These are phyloP conservation scores for Fusarium dlaminii DNA, from an alignment of 2,329 filamentous ascomycete genomes.

Conservation along the genomic window DNA sequence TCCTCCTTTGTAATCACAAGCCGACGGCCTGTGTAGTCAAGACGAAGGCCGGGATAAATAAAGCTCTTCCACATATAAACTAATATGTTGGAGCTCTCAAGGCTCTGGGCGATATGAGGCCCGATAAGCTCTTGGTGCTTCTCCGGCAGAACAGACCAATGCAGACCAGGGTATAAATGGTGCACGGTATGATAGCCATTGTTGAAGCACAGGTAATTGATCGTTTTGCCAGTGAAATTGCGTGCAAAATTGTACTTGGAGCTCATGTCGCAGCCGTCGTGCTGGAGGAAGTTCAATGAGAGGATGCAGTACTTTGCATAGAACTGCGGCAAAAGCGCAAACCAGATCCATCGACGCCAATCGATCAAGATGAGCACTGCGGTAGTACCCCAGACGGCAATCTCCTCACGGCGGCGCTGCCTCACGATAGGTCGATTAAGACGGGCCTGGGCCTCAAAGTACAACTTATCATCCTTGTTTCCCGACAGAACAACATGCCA, in stretches of 20 bases:
- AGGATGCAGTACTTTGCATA: constrained; percentile 21
- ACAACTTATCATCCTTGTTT: constrained; percentile 16
- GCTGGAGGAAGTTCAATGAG: constrained; percentile 12
- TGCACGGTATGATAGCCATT: constrained; percentile 21
- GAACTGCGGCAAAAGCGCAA: constrained; percentile 5
- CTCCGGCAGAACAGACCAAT: constrained; percentile 11
- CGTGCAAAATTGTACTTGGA: constrained; percentile 23
- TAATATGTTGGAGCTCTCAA: not conserved
- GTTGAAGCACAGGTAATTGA: constrained; percentile 17
- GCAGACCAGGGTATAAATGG: constrained; percentile 6
- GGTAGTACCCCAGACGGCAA: constrained; percentile 10
- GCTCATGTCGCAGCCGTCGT: constrained; percentile 20
- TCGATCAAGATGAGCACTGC: not conserved
- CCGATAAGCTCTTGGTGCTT: constrained; percentile 11
- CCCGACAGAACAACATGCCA: constrained; percentile 13
- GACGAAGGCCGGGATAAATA: constrained; percentile 1
- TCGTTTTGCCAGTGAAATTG: not conserved
- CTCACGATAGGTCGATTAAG: constrained; percentile 14
- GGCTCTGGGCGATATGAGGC: not conserved
- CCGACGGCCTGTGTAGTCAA: constrained; percentile 8
- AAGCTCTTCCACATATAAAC: constrained; percentile 13
- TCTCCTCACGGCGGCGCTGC: constrained; percentile 6
- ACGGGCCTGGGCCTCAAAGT: constrained; percentile 11
- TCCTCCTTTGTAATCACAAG: constrained; percentile 10
- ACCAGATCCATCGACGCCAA: constrained; percentile 24